Conservation (phyloP, 2,329 filamentous ascomycete genomes). For the Fusarium keratoplasticum region DNA sequence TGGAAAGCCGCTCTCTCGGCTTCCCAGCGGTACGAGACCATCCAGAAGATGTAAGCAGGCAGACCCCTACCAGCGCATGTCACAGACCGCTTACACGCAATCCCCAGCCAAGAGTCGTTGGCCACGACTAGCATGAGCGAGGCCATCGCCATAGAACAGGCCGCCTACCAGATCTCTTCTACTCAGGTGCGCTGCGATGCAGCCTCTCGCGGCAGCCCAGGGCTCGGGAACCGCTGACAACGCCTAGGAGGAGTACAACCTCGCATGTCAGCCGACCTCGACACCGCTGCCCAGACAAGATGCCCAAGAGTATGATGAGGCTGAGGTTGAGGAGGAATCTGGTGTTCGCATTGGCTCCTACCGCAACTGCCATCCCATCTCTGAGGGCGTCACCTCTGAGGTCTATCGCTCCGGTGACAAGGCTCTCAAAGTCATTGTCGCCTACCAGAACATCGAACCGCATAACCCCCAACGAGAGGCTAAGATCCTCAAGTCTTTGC, state of each 20-base stretch:
- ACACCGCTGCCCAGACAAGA: constrained; percentile 19
- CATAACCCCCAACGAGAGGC: constrained; percentile 87
- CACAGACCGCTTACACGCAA: constrained; percentile 2
- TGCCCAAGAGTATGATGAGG: background rate
- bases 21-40: constrained; percentile 70
- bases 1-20: constrained; percentile 68
- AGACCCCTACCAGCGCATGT: background rate
- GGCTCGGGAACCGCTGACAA: constrained; percentile 40
- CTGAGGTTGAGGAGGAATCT: constrained; percentile 14
- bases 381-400: constrained; percentile 80
- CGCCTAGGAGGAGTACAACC: constrained; percentile 69
- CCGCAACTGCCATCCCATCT: constrained; percentile 64
- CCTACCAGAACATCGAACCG: constrained; percentile 78
- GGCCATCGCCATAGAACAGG: constrained; percentile 75
- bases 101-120: constrained; percentile 46
- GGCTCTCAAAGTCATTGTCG: constrained; percentile 88
- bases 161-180: constrained; percentile 68
- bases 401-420: constrained; percentile 76
- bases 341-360: constrained; percentile 66
- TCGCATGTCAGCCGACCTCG: constrained; percentile 50
- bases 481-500: constrained; percentile 73
- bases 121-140: constrained; percentile 47
- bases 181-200: constrained; percentile 63
- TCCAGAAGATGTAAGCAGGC: constrained; percentile 60
- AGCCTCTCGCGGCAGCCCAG: constrained; percentile 21